These are phyloP conservation scores for Aspergillus unguis DNA, from an alignment of 2,329 filamentous ascomycete species.

Conservation along the genomic window DNA sequence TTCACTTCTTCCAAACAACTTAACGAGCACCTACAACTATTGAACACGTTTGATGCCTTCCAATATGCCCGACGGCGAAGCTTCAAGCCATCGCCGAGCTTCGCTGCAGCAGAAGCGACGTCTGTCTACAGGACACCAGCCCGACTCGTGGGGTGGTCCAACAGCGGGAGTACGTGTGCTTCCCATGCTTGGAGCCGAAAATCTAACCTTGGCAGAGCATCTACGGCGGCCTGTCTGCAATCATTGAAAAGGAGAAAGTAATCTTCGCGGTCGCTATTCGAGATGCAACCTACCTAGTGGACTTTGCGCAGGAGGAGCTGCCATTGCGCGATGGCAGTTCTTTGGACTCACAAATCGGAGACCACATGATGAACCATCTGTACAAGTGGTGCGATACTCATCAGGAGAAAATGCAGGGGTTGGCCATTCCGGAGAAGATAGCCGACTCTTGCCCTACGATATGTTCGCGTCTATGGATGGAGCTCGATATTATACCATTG, in stretches of 20 bases:
- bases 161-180: slow-evolving; percentile 35
- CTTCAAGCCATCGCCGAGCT: slow-evolving; percentile 26
- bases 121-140: slow-evolving; percentile 29
- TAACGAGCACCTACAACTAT: not conserved
- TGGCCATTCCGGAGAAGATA: slow-evolving; percentile 63
- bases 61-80: slow-evolving; percentile 2
- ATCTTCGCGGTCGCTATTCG: slow-evolving; percentile 67
- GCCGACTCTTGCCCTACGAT: slow-evolving; percentile 61
- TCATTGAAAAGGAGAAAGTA: slow-evolving; percentile 44
- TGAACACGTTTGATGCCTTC: not conserved
- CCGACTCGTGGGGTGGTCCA: slow-evolving; percentile 36
- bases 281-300: slow-evolving; percentile 70
- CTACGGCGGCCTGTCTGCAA: slow-evolving; percentile 40
- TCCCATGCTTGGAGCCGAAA: not conserved
- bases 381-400: slow-evolving; percentile 62
- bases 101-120: slow-evolving; percentile 35
- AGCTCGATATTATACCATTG: slow-evolving; percentile 72
- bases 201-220: slow-evolving; percentile 32
- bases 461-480: slow-evolving; percentile 69
- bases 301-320: slow-evolving; percentile 65
- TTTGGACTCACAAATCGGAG: slow-evolving; percentile 49
- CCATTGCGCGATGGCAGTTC: slow-evolving; percentile 41
- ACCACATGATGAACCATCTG: slow-evolving; percentile 59
- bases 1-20: not conserved
- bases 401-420: slow-evolving; percentile 70